These are phyloP conservation scores for Penicillium ucsense DNA, from an alignment of 495 filamentous ascomycete genomes.

Conservation along the genomic window DNA sequence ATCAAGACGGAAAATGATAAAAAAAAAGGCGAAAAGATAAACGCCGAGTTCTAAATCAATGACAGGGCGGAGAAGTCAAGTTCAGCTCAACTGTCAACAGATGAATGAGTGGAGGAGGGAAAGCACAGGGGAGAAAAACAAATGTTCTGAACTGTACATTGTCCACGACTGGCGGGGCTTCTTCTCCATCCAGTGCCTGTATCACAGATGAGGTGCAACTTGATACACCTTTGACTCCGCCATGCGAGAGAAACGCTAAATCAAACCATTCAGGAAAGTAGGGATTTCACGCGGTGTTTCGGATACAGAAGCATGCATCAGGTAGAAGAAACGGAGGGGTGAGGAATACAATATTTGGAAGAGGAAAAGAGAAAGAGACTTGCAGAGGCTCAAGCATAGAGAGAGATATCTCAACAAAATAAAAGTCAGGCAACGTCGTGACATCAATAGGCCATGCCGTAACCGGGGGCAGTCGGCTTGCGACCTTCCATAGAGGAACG, in stretches of 20 bases:
- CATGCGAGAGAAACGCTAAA: conserved; percentile 6
- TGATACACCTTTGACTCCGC: not conserved
- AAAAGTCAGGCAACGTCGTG: conserved; percentile 1
- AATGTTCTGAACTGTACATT: too few species aligned
- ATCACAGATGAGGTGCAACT: too few species aligned
- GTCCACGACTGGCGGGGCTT: too few species aligned
- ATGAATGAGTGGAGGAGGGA: too few species aligned
- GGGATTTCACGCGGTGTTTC: not conserved
- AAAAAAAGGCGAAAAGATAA: too few species aligned
- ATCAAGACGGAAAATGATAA: too few species aligned
- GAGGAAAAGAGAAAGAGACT: not conserved
- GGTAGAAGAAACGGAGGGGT: too few species aligned
- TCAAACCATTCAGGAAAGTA: conserved; percentile 3
- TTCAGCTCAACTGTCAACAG: too few species aligned
- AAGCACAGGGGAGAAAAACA: too few species aligned
- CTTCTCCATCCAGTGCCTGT: too few species aligned
- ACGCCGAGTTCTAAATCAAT: too few species aligned
- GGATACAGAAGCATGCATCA: not conserved
- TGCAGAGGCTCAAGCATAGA: conserved; percentile 3
- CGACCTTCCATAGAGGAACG: conserved; percentile 27
- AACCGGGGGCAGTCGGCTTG: conserved; percentile 31
- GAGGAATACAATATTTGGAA: not conserved
- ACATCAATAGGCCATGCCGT: conserved; percentile 30
- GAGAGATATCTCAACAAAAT: not conserved
- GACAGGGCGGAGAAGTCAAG: too few species aligned